A percentile compares a stretch with the other conserved stretches of the same genome.
Conservation (phyloP, 257 asterid species). For the Gentiana straminea region DNA sequence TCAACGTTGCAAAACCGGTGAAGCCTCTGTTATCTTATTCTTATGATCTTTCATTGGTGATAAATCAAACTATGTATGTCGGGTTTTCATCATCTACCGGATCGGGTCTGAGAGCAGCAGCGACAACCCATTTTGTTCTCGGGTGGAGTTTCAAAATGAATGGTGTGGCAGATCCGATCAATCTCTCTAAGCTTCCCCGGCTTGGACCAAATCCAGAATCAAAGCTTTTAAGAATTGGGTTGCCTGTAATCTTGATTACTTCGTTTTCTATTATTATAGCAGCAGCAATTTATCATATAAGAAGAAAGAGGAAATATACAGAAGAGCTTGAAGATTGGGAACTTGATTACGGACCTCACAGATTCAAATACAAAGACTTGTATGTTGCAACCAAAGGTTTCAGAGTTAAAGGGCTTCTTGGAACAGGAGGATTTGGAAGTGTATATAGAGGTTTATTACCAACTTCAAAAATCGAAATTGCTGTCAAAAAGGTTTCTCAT, state of each 20-base stretch:
- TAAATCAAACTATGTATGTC: constrained; percentile 8
- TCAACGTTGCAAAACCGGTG: constrained; percentile 1
- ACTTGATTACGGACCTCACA: constrained; percentile 13
- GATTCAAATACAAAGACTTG: constrained; percentile 16
- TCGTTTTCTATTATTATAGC: background rate
- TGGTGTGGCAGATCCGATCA: constrained; percentile 10
- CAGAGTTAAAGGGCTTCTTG: constrained; percentile 3
- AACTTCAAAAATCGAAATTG: constrained; percentile 1
- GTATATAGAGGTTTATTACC: constrained; percentile 11
- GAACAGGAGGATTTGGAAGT: constrained; percentile 17
- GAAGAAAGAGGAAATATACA: constrained; percentile 5
- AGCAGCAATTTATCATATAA: background rate
- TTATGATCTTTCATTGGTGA: constrained; percentile 5
- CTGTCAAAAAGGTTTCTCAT: constrained; percentile 16
- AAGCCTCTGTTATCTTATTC: constrained; percentile 9
- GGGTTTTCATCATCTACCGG: constrained; percentile 16
- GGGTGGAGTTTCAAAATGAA: constrained; percentile 21
- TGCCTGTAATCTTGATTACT: background rate
- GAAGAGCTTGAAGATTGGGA: constrained; percentile 22
- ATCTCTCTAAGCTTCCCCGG: constrained; percentile 4
- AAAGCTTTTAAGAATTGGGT: background rate
- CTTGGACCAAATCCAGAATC: background rate
- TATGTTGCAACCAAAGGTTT: constrained; percentile 17
- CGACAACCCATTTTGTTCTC: constrained; percentile 7
- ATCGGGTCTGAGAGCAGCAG: background rate